Evolutionary conservation across 495 filamentous ascomycete species (phyloP), one percentile per base, ranked within the genome.

Genomic region (Thermothielavioides terrestris): DNA sequence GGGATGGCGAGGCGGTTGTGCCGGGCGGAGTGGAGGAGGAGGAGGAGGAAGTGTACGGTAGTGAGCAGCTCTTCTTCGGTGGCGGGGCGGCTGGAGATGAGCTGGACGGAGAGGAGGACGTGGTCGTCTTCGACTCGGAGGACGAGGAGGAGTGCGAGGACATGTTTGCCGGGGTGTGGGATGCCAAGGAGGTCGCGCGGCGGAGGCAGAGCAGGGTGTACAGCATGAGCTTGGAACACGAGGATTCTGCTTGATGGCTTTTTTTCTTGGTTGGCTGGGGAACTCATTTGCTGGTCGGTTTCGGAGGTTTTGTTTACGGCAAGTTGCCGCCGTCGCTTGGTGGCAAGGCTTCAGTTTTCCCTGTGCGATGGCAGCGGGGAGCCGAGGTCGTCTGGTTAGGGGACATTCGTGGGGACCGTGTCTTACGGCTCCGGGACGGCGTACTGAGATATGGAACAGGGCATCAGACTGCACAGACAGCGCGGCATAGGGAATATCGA

Each of bases 61-160:
- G n/a, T n/a, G n/a, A n/a, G n/a, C n/a, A n/a, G n/a, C n/a, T n/a
- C n/a, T n/a, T n/a, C n/a, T n/a, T n/a, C n/a, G n/a, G n/a, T n/a
- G n/a, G n/a, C n/a, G n/a, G n/a, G n/a, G n/a, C n/a, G n/a, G n/a
- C n/a, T n/a, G 55, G 57, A 21, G 49, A 40, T 3, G 35, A 52
- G 9, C 55, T 38, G 0, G 55, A 41, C 1, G 53, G 43, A 4
- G 57, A 46, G 4, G 58, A 58, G 28, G 58, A 59, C 25, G 67
- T 65, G 44, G 61, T 88, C 3, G 81, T 88, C 46, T 95, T 95
- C 63, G 88, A 97, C 68, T 87, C 82, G 51, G 81, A 89, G 41
- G 91, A 97, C 63, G 89, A 95, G 60, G 88, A 94, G 43, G 91
- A 97, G 69, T 94, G 90, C 53, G 91, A 96, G 59, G 90, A 95